A percentile compares a stretch with the other conserved stretches of the same genome.
These are phyloP conservation scores for Ramalina peruviana DNA, from an alignment of 495 filamentous ascomycete genomes.

Conservation along the genomic window DNA sequence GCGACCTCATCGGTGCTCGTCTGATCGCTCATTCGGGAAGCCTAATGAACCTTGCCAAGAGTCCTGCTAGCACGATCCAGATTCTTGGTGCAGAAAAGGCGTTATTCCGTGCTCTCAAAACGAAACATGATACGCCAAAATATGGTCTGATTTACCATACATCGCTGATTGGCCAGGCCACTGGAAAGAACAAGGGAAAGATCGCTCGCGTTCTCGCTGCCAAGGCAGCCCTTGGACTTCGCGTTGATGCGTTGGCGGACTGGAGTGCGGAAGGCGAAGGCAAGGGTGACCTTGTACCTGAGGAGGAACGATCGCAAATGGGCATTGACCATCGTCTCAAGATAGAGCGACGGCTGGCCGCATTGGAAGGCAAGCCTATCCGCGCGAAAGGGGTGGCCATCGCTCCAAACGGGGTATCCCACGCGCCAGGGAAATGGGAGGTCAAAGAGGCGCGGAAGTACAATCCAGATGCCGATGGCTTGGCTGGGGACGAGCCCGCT, in stretches of 20 bases:
- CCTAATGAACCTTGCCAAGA: conserved; percentile 91
- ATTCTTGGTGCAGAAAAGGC: conserved; percentile 98
- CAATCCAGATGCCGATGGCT: conserved; percentile 83
- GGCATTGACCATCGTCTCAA: conserved; percentile 60
- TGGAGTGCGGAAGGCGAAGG: conserved; percentile 46
- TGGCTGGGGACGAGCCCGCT: conserved; percentile 54
- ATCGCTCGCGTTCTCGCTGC: conserved; percentile 91
- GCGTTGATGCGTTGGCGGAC: conserved; percentile 81
- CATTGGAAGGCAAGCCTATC: conserved; percentile 82
- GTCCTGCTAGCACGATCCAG: conserved; percentile 88
- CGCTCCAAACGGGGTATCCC: conserved; percentile 51
- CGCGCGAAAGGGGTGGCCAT: conserved; percentile 60
- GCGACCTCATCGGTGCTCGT: conserved; percentile 86
- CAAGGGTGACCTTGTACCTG: conserved; percentile 55
- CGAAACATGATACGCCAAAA: conserved; percentile 98
- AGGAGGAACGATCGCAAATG: conserved; percentile 70
- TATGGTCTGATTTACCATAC: conserved; percentile 99
- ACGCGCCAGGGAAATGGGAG: conserved; percentile 64
- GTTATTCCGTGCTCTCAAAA: conserved; percentile 94
- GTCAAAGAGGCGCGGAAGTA: conserved; percentile 92
- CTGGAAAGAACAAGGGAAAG: conserved; percentile 97
- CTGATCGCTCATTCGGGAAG: conserved; percentile 94
- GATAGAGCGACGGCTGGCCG: conserved; percentile 74
- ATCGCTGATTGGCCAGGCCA: conserved; percentile 89
- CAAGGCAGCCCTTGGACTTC: conserved; percentile 82